These are phyloP conservation scores for Xylaria multiplex DNA, from an alignment of 2,329 filamentous ascomycete species.

Conservation along the genomic window DNA sequence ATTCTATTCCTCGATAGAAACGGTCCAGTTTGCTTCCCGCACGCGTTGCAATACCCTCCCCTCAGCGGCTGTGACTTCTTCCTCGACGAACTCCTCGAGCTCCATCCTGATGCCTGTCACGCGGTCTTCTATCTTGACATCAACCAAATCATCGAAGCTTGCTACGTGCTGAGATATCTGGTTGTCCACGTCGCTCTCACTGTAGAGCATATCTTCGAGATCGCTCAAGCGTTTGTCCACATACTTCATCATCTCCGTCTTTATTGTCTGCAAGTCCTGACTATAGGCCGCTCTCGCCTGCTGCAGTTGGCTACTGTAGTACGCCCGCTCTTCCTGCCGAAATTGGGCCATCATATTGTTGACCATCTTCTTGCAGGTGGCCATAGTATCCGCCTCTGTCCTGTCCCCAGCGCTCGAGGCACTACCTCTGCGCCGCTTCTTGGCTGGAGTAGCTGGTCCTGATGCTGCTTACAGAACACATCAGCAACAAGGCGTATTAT, in stretches of 20 bases:
- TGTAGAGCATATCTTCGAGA: slow-evolving; percentile 9
- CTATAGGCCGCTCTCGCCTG: background rate
- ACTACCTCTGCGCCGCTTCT: slow-evolving; percentile 13
- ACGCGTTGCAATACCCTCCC: slow-evolving; percentile 11
- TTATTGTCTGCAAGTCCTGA: background rate
- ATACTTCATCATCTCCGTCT: background rate
- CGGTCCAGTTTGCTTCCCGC: background rate
- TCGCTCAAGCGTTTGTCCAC: background rate
- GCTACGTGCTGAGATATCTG: slow-evolving; percentile 11
- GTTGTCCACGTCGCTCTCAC: background rate
- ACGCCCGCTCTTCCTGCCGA: slow-evolving; percentile 10
- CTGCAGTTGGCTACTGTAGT: slow-evolving; percentile 15
- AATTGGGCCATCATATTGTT: slow-evolving; percentile 11
- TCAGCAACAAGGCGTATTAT: slow-evolving; percentile 2
- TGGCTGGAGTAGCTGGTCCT: slow-evolving; percentile 8
- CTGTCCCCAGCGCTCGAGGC: slow-evolving; percentile 7
- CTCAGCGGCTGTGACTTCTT: slow-evolving; percentile 10
- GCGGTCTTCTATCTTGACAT: slow-evolving; percentile 8
- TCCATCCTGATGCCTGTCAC: slow-evolving; percentile 4
- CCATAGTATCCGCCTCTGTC: slow-evolving; percentile 7
- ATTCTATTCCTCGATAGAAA: background rate
- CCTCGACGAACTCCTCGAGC: slow-evolving; percentile 5
- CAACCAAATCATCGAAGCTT: slow-evolving; percentile 10
- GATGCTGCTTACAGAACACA: slow-evolving; percentile 3
- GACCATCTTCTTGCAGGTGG: slow-evolving; percentile 9